Conservation (phyloP, 768 basidiomycete genomes). For the Boletus insuetus region DNA sequence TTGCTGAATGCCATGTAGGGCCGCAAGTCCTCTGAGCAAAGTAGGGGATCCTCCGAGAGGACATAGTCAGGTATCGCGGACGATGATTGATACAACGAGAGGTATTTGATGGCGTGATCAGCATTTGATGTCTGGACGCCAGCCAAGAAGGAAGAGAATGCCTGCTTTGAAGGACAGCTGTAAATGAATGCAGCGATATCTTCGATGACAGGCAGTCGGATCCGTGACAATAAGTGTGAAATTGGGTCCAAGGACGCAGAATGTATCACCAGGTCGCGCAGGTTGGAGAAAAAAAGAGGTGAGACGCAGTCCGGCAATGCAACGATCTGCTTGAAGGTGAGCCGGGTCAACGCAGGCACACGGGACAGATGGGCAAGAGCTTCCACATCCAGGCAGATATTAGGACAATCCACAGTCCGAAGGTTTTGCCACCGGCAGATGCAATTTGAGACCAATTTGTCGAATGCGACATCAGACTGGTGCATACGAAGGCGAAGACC, state of each 20-base stretch:
- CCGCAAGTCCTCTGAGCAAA: not conserved
- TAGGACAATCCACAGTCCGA: not conserved
- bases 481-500: not conserved
- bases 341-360: not conserved
- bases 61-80: not conserved
- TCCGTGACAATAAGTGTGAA: not conserved
- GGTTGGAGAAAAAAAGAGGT: not conserved
- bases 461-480: too few species aligned
- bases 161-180: not conserved
- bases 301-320: not conserved
- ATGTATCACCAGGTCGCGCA: not conserved
- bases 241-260: not conserved
- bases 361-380: not conserved
- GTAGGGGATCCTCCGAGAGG: not conserved
- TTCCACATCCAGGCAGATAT: not conserved
- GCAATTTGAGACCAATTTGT: not conserved
- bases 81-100: not conserved
- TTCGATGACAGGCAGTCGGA: not conserved
- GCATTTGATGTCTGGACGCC: not conserved
- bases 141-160: not conserved
- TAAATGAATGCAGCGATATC: not conserved
- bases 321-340: not conserved
- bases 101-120: not conserved
- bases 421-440: not conserved
- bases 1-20: not conserved